Evolutionary conservation across 192 early-diverging fungal genomes (phyloP).

Genomic region (Backusella parvicylindrica): DNA sequence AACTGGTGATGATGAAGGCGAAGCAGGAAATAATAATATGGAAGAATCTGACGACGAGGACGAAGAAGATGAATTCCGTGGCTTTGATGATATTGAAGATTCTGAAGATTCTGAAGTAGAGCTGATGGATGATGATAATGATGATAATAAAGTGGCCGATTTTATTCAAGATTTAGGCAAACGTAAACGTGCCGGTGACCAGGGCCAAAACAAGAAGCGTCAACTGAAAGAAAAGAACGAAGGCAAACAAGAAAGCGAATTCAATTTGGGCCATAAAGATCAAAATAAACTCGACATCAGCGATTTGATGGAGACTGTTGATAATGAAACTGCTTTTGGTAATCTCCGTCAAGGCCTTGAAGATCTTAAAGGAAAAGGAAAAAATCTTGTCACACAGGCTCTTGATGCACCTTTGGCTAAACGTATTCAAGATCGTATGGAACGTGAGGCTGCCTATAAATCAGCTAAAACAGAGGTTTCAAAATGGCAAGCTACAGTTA

Average conservation of each 20-base stretch:
- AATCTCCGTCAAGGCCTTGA: slow-evolving; percentile 62
- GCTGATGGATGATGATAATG: slow-evolving; percentile 37
- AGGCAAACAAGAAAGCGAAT: slow-evolving; percentile 72
- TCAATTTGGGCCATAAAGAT: slow-evolving; percentile 49
- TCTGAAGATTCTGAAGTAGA: slow-evolving; percentile 47
- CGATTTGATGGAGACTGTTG: slow-evolving; percentile 71
- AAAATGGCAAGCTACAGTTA: slow-evolving; percentile 83
- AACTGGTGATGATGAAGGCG: slow-evolving; percentile 33
- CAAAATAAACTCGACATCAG: slow-evolving; percentile 66
- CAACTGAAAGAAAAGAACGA: slow-evolving; percentile 60
- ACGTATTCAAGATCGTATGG: slow-evolving; percentile 79
- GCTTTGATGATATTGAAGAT: slow-evolving; percentile 38
- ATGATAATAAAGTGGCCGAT: slow-evolving; percentile 46
- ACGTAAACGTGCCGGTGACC: slow-evolving; percentile 37
- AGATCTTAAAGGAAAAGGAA: slow-evolving; percentile 51
- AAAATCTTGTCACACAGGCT: slow-evolving; percentile 30
- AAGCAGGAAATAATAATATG: slow-evolving; percentile 12
- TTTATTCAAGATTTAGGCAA: slow-evolving; percentile 68
- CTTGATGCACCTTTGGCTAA: slow-evolving; percentile 77
- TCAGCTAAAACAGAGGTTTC: slow-evolving; percentile 76
- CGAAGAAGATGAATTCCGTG: slow-evolving; percentile 32
- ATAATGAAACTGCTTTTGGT: slow-evolving; percentile 59
- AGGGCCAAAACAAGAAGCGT: slow-evolving; percentile 43
- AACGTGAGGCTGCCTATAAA: slow-evolving; percentile 84
- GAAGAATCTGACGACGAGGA: slow-evolving; percentile 36